Evolutionary conservation across 768 basidiomycete genomes (phyloP), one percentile per base, ranked within the genome.

Genomic region (Panaeolus papilionaceus): DNA sequence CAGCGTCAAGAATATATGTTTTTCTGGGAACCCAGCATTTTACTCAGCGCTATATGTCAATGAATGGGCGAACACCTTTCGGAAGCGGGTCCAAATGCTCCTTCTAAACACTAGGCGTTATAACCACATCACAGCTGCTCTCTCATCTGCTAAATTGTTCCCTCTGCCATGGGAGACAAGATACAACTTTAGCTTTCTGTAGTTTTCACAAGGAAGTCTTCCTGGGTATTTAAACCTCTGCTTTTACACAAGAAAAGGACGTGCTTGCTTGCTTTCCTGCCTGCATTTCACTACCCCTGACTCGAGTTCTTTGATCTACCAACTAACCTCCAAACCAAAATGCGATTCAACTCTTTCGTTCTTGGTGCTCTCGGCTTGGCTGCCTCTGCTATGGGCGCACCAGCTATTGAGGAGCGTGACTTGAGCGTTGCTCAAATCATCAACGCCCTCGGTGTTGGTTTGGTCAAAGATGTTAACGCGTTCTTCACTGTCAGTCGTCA

Each of bases 391-490:
- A 58, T 58, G 54, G 54, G 28, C 33, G 54, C 54, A 28, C 54
- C 54, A 58, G 33, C 54, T 37, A 7, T 58, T 18, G 54, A 28
- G 28, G 54, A 58, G n/a, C 54, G 54, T 16, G 54, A 49, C 63
- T 61, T 64, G 23, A 67, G 37, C 20, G 61, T 61, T 61, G 54
- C 65, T 45, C 33, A 39, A 14, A 81, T 85, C 69, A 79, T 84
- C 66, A 80, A 83, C 66, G 69, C 76, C 8, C 67, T 85, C 14
- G 73, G 77, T 18, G 62, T 85, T 33, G 81, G 82, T 28, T 74
- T 85, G 38, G 82, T 85, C 61, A 75, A 75, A 51, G 66, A 78
- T 54, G 79, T 85, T 67, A 79, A 79, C 67, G 79, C 75, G 5
- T 74, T 75, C 49, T 78, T 84, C 66, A 80, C 81, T 63, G 83